phyloP scores from a whole-genome alignment of 345 rosid species.

The Rhodamnia argentea region DNA sequence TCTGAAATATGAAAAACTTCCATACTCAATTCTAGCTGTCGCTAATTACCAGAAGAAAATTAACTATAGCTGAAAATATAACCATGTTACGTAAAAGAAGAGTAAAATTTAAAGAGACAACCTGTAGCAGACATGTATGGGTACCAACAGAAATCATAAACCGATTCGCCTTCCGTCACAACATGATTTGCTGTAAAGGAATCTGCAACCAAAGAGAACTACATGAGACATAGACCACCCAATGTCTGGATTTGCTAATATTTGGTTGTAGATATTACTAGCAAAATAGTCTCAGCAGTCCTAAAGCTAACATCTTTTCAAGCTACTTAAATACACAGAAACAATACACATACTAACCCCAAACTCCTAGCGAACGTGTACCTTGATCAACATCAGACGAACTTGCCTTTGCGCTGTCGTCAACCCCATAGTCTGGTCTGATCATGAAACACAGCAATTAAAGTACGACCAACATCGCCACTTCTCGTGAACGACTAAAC shows the following conservation, averaged over 20 bases:
- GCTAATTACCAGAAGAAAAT: not conserved
- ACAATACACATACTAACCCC: not conserved
- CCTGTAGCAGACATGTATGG: conserved; percentile 91
- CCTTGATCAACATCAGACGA: conserved; percentile 29
- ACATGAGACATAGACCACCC: not conserved
- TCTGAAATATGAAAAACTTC: conserved; percentile 33
- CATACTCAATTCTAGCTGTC: not conserved
- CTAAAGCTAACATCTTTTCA: not conserved
- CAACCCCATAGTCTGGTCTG: conserved; percentile 41
- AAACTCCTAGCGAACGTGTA: not conserved
- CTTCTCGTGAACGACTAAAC: not conserved
- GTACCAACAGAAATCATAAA: conserved; percentile 94
- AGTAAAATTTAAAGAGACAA: conserved; percentile 2
- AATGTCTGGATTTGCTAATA: not conserved
- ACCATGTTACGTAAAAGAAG: not conserved
- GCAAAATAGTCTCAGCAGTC: not conserved
- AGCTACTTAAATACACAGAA: not conserved
- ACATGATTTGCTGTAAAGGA: conserved; percentile 56
- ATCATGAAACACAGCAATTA: not conserved
- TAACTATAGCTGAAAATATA: not conserved
- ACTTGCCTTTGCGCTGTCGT: conserved; percentile 5
- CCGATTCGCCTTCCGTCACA: conserved; percentile 81
- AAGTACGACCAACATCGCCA: not conserved
- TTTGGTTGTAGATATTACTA: fast-evolving
- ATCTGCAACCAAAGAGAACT: conserved; percentile 35